Evolutionary conservation across 108 stramenopile species (phyloP), one percentile per base, ranked within the genome.

Genomic region (Cyclotella cryptica): DNA sequence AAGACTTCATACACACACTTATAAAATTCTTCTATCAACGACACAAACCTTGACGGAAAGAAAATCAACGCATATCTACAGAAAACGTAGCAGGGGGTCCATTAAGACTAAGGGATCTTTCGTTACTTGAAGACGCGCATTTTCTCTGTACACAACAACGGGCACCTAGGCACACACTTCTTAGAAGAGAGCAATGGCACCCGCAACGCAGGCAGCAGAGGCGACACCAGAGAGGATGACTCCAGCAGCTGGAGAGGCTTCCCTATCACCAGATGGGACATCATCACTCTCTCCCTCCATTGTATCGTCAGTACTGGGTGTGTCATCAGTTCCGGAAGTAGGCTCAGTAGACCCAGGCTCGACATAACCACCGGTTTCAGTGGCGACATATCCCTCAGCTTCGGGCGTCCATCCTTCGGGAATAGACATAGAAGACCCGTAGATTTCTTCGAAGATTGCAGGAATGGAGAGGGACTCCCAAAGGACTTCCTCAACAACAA

Each of bases 101-200:
- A 35, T 6, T 2, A 35, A 5, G 6, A 35, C 4, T 35, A 35
- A 6, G 2, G 35, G 6, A 6, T n/a, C n/a, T n/a, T 6, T 35
- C 35, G 35, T 35, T 35, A 5, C 35, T 5, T 35, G 35, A 35
- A 35, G 35, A 35, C 35, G 6, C 4, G 2, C 35, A 35, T 35
- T 35, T 35, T 35, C 35, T 6, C 35, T 35, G 35, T 5, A 35
- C 2, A 5, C 35, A 5, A 35, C 35, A 5, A 5, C 35, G 35
- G 4, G 6, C 2, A 2, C 35, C 6, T 35, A 35, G 6, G n/a
- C n/a, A 35, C 35, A 35, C 35, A 35, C 35, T 35, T 35, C 30
- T 46, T 65, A 65, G 64, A 65, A 65, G 21, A 65, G 64, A 21
- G 45, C 64, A 10, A 65, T 46, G 21, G 64, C 64, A 21, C 27